Evolutionary conservation across 139 green algal species (phyloP), one percentile per base, ranked within the genome.

Genomic region (Chlamydomonas urium): DNA sequence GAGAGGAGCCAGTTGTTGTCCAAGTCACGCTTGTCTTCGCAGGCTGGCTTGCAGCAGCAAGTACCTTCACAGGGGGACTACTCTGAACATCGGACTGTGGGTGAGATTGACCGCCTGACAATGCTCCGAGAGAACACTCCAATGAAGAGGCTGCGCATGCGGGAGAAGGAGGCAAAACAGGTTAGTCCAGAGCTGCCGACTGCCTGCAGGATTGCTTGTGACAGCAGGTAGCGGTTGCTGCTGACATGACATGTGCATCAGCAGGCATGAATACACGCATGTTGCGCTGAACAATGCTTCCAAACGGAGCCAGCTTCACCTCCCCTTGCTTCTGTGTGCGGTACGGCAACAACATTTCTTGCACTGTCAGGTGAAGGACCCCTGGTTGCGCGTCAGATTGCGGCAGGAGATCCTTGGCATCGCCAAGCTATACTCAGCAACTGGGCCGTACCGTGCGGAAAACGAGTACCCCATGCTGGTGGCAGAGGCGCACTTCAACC

Each of bases 401-500:
- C 32, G 31, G 17, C n/a, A 37, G 60, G 60, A 67, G 32, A 21
- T 45, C 17, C 60, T 67, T 24, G 60, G 26, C 14, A 42, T 67
- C 33, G 60, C 60, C 32, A 67, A 67, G 60, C 32, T 67, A 26
- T 45, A 67, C 33, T 42, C 32, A 21, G 23, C 19, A 8, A 32
- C 31, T 21, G 33, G 60, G 10, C 32, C 60, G 10, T 67, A 67
- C 60, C 5, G 26, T 26, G 23, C n/a, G 5, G 32, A 67, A 23
- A 42, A 42, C 32, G 42, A 67, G 60, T 21, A 45, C 8, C 60
- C 60, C 10, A 67, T 67, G 60, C 17, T 67, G 33, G 19, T 67
- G 60, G 10, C 60, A 6, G 21, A 67, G 10, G 60, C 60, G 14
- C 60, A 67, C 33, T 67, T 67, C 60, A 42, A 67, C 19, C 60